Evolutionary conservation across 2,329 filamentous ascomycete species (phyloP).

Genomic region (Leptographium radiaticola): DNA sequence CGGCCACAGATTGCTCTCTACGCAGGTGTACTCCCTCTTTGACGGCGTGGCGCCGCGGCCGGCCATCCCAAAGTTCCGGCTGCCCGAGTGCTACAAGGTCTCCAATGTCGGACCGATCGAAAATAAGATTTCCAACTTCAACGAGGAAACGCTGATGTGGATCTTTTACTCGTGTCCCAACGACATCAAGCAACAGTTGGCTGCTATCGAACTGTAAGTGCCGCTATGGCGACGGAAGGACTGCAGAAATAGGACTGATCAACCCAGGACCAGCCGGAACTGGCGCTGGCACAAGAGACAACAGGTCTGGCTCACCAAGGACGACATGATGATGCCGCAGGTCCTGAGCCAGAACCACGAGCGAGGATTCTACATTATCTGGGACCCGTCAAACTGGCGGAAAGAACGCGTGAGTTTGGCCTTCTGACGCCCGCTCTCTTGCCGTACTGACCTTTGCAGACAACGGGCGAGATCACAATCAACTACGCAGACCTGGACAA

Average conservation of each 20-base stretch:
- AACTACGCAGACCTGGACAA: constrained; percentile 51
- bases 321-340: constrained; percentile 51
- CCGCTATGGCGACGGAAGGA: too few species aligned
- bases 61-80: constrained; percentile 39
- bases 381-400: constrained; percentile 48
- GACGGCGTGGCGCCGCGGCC: constrained; percentile 47
- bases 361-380: constrained; percentile 54
- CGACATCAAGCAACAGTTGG: constrained; percentile 50
- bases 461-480: constrained; percentile 39
- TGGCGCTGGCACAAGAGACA: constrained; percentile 59
- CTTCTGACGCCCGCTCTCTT: background rate
- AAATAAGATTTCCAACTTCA: constrained; percentile 52
- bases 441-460: background rate
- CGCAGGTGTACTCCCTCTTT: constrained; percentile 48
- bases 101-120: constrained; percentile 53
- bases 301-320: constrained; percentile 54
- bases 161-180: constrained; percentile 56
- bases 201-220: constrained; percentile 48
- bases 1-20: constrained; percentile 35
- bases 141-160: constrained; percentile 56
- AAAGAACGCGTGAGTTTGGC: constrained; percentile 45
- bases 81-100: constrained; percentile 55
- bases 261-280: constrained; percentile 42
- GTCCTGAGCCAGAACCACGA: constrained; percentile 45
- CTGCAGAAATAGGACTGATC: constrained; percentile 2